Percentiles rank a stretch among this genome's conserved stretches.
phyloP scores from a whole-genome alignment of 495 filamentous ascomycete species.

The Talaromyces ruber region DNA sequence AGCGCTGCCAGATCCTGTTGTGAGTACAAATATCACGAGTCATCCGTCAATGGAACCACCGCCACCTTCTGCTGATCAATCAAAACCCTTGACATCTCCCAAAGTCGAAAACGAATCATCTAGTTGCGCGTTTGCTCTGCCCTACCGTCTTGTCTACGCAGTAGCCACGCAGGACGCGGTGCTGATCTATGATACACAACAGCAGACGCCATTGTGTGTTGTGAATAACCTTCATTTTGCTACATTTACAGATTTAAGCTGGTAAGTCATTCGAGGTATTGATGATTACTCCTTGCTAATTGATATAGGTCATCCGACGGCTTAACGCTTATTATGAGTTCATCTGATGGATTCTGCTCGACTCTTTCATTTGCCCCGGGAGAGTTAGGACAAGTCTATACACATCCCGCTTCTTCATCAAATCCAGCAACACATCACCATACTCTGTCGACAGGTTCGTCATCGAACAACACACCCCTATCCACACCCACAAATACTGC shows the following conservation, averaged over 20 bases:
- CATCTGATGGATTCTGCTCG: slow-evolving; percentile 96
- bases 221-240: slow-evolving; percentile 96
- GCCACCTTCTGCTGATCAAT: slow-evolving; percentile 35
- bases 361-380: slow-evolving; percentile 73
- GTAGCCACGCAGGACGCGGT: slow-evolving; percentile 96
- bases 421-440: slow-evolving; percentile 16
- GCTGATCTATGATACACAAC: slow-evolving; percentile 95
- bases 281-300: background rate
- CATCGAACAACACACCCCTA: slow-evolving; percentile 52
- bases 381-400: slow-evolving; percentile 82
- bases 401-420: slow-evolving; percentile 32
- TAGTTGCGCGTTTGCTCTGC: slow-evolving; percentile 67
- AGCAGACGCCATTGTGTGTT: slow-evolving; percentile 82
- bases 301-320: slow-evolving; percentile 81
- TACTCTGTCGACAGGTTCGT: slow-evolving; percentile 8
- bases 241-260: slow-evolving; percentile 92
- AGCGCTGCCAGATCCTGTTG: slow-evolving; percentile 72
- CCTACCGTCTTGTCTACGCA: slow-evolving; percentile 92
- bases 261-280: slow-evolving; percentile 46
- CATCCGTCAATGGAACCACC: slow-evolving; percentile 73
- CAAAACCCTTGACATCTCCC: slow-evolving; percentile 40
- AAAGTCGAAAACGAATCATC: slow-evolving; percentile 48
- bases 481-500: slow-evolving; percentile 58
- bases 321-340: slow-evolving; percentile 85
- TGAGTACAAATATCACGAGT: slow-evolving; percentile 50